A percentile compares a stretch with the other conserved stretches of the same genome.
phyloP scores from a whole-genome alignment of 1,139 yeast species.

The Pichia sp. region DNA sequence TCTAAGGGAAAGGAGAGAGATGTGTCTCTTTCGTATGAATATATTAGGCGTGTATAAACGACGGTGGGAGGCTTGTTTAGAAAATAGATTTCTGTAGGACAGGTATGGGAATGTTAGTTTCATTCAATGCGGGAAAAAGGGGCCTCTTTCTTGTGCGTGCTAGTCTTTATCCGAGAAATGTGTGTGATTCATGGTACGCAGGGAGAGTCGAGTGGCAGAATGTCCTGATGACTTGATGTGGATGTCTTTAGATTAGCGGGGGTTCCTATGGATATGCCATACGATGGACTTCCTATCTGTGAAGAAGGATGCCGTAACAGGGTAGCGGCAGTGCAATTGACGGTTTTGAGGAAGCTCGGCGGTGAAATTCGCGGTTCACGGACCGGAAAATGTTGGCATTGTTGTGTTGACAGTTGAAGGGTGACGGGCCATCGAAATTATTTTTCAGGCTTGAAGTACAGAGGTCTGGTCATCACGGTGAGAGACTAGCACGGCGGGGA shows the following conservation, averaged over 20 bases:
- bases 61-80: constrained; percentile 4
- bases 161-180: neutral
- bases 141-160: neutral
- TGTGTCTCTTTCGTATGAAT: constrained; percentile 2
- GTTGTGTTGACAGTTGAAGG: no score
- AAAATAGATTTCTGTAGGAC: constrained; percentile 7
- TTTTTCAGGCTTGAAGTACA: no score
- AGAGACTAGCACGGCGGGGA: no score
- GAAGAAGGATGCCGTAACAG: no score
- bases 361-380: constrained; percentile 1
- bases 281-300: no score
- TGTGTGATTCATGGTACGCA: neutral
- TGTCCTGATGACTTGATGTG: no score
- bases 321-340: no score
- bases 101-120: constrained; percentile 12
- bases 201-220: no score
- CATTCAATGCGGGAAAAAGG: constrained; percentile 1
- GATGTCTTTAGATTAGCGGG: no score
- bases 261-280: no score
- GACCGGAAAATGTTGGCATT: constrained; percentile 6
- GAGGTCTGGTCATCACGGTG: no score
- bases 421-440: no score
- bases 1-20: neutral
- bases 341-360: neutral
- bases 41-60: constrained; percentile 1